Conservation (phyloP, 257 asterid species). For the Haberlea rhodopensis region DNA sequence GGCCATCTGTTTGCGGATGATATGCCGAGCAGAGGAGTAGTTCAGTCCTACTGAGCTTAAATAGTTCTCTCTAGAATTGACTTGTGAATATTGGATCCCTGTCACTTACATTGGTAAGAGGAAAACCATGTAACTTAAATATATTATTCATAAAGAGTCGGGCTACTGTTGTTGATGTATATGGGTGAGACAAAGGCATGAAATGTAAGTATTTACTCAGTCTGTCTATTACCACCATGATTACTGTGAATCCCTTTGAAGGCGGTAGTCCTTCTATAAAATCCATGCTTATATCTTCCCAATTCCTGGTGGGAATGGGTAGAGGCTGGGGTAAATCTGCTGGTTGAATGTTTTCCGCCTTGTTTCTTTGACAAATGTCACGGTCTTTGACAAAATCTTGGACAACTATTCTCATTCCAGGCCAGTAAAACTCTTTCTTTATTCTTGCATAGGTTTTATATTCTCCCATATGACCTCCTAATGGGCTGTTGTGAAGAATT, state of each 20-base stretch:
- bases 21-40: too few relatives aligned
- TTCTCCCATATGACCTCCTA: slow-evolving; percentile 5
- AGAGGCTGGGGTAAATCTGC: not conserved
- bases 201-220: slow-evolving; percentile 11
- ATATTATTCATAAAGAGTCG: not conserved
- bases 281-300: not conserved
- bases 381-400: not conserved
- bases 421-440: too few relatives aligned
- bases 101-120: not conserved
- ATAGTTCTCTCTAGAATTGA: not conserved
- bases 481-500: not conserved
- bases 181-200: not conserved
- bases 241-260: not conserved
- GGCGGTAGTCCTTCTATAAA: not conserved
- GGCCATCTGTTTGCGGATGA: too few relatives aligned
- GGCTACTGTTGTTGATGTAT: not conserved
- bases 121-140: not conserved
- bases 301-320: not conserved
- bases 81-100: slow-evolving; percentile 11
- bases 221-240: not conserved
- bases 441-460: not conserved
- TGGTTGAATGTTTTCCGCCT: not conserved
- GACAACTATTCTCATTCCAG: too few relatives aligned
- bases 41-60: too few relatives aligned
- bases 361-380: not conserved